Base-by-base conservation (phyloP, 495 filamentous ascomycete species). In the Immersiella caudata region DNA sequence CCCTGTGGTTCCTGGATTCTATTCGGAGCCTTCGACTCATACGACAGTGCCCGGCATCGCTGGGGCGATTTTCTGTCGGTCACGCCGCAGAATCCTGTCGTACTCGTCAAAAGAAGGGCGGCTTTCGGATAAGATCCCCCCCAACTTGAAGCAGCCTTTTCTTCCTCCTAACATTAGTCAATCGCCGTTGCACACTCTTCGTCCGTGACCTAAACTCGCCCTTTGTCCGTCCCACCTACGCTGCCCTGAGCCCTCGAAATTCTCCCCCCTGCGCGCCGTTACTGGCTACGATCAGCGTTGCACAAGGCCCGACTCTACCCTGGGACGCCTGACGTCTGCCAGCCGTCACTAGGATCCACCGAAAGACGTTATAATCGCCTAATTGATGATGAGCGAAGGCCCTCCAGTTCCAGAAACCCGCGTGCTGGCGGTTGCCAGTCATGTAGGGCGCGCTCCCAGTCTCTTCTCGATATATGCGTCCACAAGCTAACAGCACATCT, bases 391-490 rank as follows among this genome's bases (percentile, higher is more conserved):
- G 79, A 77, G 65, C 69, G 65, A 74, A 58, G 79, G 78, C 70
- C 75, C 78, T n/a, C 79, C 87, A 27, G 86, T 96, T 54, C 93
- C 93, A 12, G 92, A 95, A 75, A 96, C 93, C 33, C 82, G 87
- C 74, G 93, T 99, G 64, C 84, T 99, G 74, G 94, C 95, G 51
- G 87, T 98, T 69, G 95, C 95, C 75, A 98, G 95, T 79, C 95
- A 99, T 96, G 95, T 97, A 91, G 79, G 92, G 73, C 64, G 59
- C 49, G 5, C 25, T 11, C 36, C 51, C 24, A 8, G 51, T 65
- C 24, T 66, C 26, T 51, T 68, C 57, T 70, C 54, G 49, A 65
- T 40, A 64, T 68, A 55, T 60, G 25, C 72, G 20, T 24, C 36
- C 26, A 7, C n/a, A 35, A 74, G 73, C 78, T 82, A 77, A 81